Evolutionary conservation across 129 eudicot genomes (phyloP), one percentile per base, ranked within the genome.

Genomic region (Flaveria ramosissima): DNA sequence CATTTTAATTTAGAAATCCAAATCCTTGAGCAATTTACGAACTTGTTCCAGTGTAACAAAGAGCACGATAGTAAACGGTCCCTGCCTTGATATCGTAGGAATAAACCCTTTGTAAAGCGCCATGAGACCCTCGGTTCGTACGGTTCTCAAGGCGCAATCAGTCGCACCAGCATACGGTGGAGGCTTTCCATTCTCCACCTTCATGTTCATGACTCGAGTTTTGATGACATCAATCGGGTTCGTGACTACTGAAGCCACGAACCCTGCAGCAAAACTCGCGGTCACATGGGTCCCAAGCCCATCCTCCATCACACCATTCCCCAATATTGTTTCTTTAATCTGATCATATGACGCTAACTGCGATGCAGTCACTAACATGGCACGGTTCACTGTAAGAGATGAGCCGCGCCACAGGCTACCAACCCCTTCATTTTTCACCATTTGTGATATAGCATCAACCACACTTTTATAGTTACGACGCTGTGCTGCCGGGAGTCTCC

Each of bases 251-350:
- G 98, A 76, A 62, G 98, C 98, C 83, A 92, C 93, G 11, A 92
- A 84, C 84, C 98, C 98, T 3, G 98, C 98, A 9, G 90, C 93
- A 66, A 92, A 92, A 73, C 98, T 89, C 26, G 98, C 93, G n/a
- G 93, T 85, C 65, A 92, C 98, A 71, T 92, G 98, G 16, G 98
- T 89, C 82, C 93, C 92, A 0, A 92, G 76, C 72, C 98, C 98
- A 41, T 92, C 96, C 72, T 84, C 82, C 92, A 89, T 89, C 80
- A 81, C 17, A 24, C 77, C 81, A 11, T 72, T 83, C 0, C 68
- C 72, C 12, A 92, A 39, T 0, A 92, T 89, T n/a, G 70, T 70
- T 76, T 92, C 98, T 71, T 92, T 92, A 48, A 92, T 43, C 68
- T 92, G 90, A 72, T 92, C 96, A 39, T 92, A 92, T 11, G 98